A percentile compares a stretch with the other conserved stretches of the same genome.
These are phyloP conservation scores for Coniosporium apollinis DNA, from an alignment of 495 filamentous ascomycete species.

Conservation along the genomic window DNA sequence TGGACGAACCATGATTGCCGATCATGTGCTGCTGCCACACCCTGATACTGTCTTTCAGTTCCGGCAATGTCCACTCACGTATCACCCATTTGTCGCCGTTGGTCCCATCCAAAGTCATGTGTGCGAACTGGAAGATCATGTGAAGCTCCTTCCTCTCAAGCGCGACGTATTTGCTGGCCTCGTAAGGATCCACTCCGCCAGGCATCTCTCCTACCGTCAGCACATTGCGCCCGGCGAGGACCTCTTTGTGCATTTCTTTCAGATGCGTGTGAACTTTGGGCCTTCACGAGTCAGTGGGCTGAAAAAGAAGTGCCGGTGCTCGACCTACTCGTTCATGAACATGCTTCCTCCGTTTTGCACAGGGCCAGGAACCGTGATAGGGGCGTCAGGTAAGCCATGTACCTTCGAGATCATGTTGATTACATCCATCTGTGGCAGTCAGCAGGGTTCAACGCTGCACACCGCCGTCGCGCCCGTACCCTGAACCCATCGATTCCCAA, in stretches of 20 bases:
- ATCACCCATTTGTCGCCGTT: too few species aligned
- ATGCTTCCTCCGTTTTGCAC: slow-evolving; percentile 36
- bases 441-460: too few species aligned
- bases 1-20: too few species aligned
- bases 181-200: slow-evolving; percentile 30
- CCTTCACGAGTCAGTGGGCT: too few species aligned
- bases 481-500: slow-evolving; percentile 22
- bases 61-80: too few species aligned
- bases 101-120: slow-evolving; percentile 8
- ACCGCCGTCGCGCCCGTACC: too few species aligned
- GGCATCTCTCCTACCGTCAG: slow-evolving; percentile 63
- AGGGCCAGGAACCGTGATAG: slow-evolving; percentile 11
- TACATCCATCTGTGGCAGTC: too few species aligned
- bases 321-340: slow-evolving; percentile 49
- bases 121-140: slow-evolving; percentile 41
- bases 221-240: too few species aligned
- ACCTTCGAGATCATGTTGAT: slow-evolving; percentile 20
- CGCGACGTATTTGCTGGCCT: slow-evolving; percentile 43
- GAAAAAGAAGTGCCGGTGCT: too few species aligned
- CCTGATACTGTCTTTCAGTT: too few species aligned
- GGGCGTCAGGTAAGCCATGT: slow-evolving; percentile 15
- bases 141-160: slow-evolving; percentile 43
- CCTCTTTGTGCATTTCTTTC: slow-evolving; percentile 15
- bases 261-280: slow-evolving; percentile 32
- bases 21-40: too few species aligned